Base-by-base conservation (phyloP, 2,329 filamentous ascomycete species). In the Dactylellina leptospora region DNA sequence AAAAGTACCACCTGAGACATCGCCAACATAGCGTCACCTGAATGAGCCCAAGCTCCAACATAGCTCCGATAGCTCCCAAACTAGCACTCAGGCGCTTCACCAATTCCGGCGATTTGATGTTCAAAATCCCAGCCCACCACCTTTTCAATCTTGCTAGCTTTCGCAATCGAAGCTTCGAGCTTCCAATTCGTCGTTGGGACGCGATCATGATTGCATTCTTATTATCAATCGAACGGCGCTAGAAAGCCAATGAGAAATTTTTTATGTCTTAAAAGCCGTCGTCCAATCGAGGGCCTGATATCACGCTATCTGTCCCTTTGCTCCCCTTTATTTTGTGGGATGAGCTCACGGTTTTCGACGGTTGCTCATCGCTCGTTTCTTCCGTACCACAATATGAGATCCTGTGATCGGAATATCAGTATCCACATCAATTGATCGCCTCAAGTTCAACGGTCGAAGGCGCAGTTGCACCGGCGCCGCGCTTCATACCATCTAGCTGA, bases 1-100 rank as follows among this genome's bases (percentile, higher is more conserved):
- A 50, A 25, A 64, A 54, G 68, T 72, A 72, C 54, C 59, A 72
- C 38, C 68, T 72, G 68, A 72, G 68, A 72, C 68, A 72, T 44
- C 68, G 27, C 53, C 59, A 72, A 64, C 59, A 72, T 72, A 59
- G 58, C 58, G 64, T 71, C 64, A 62, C 64, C 56, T 61, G 58
- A 71, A 71, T 44, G 51, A 51, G 64, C 56, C 45, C 58, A 71
- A 58, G 64, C 64, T 71, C 58, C 64, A 58, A 56, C 51, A 66
- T 66, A 56, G 60, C 61, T 58, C 61, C 61, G 48, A 51, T 55
- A 48, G 68, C 68, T 72, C 58, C 44, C 59, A 38, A 60, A 13
- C 28, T 30, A 55, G 30, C 40, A 47, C 28, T 51, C 45, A 58
- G 18, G 62, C 62, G 62, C 62, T 68, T 68, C 62, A 48, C 68